Evolutionary conservation across 1,139 yeast species (phyloP), one percentile per base, ranked within the genome.

Genomic region (Wickerhamomyces sp.): DNA sequence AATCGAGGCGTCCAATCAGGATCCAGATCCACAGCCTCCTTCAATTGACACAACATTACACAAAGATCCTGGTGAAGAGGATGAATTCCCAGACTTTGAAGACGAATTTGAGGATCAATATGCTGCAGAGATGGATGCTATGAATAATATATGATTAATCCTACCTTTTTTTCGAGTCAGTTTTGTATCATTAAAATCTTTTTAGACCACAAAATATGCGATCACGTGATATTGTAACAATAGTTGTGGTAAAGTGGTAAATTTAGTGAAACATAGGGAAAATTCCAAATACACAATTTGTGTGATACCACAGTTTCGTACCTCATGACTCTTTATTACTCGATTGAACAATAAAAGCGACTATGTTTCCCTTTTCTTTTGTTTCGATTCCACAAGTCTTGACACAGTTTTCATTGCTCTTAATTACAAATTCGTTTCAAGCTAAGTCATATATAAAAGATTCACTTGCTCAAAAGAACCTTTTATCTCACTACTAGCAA

Each of bases 111-210:
- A 45, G 9, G 39, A 46, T 14, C 48, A 50, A n/a, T 54, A 48
- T 29, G 58, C 46, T 10, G 59, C 55, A 7, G 59, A 55, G 41
- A 43, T 50, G 54, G 57, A 54, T 36, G 54, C 57, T 13, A 43
- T 54, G 55, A 48, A 53, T 31, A 56, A 49, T 15, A 42, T 47
- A 9, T 43, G 27, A 34, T 26, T n/a, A 35, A 4, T 11, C n/a
- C n/a, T 11, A 6, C 14, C 5, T 3, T 18, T 18, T 18, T 18
- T 18, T 18, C 23, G 23, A 18, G 3, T 18, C 23, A 35, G 13
- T 10, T 10, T n/a, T 35, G 11, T 14, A 18, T 14, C 7, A 8
- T 7, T 34, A n/a, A 34, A 14, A 4, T 34, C n/a, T n/a, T 26
- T 23, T 10, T 18, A 27, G 45, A 18, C 23, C 10, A 11, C 8